Conservation (phyloP, 352 stramenopile genomes). For the Elongisporangium prolatum region DNA sequence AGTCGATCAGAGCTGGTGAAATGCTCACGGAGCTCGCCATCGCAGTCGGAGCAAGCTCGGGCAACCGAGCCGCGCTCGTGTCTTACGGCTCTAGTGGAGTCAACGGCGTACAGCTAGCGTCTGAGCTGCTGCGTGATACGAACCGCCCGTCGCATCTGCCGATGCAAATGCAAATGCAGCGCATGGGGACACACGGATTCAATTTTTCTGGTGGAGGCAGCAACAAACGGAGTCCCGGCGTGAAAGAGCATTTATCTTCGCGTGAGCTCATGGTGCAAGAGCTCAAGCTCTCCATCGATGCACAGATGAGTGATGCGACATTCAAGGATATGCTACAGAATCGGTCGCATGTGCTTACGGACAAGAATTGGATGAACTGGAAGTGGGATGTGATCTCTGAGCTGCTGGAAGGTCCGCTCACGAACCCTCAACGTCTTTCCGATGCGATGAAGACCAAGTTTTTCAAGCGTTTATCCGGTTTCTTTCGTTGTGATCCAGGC, state of each 20-base stretch:
- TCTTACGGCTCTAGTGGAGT: slow-evolving; percentile 79
- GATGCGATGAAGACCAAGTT: slow-evolving; percentile 93
- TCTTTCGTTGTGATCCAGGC: slow-evolving; percentile 86
- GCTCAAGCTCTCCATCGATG: slow-evolving; percentile 83
- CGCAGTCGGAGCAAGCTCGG: slow-evolving; percentile 70
- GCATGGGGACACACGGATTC: not conserved
- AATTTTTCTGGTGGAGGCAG: not conserved
- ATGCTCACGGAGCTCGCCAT: slow-evolving; percentile 82
- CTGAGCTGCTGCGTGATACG: slow-evolving; percentile 81
- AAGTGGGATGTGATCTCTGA: slow-evolving; percentile 91
- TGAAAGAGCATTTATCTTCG: slow-evolving; percentile 73
- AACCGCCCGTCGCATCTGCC: slow-evolving; percentile 67
- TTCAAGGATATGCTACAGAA: slow-evolving; percentile 90
- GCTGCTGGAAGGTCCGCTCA: slow-evolving; percentile 80
- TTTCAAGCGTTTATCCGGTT: slow-evolving; percentile 87
- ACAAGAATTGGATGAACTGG: slow-evolving; percentile 91
- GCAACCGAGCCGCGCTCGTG: slow-evolving; percentile 71
- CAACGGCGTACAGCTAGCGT: slow-evolving; percentile 85
- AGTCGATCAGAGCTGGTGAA: slow-evolving; percentile 80
- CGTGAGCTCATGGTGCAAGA: slow-evolving; percentile 85
- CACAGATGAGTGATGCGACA: slow-evolving; percentile 84
- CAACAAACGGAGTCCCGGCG: not conserved
- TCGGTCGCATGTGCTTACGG: slow-evolving; percentile 74
- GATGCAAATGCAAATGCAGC: slow-evolving; percentile 18
- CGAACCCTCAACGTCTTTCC: slow-evolving; percentile 79